Evolutionary conservation across 345 rosid species (phyloP), one percentile per base, ranked within the genome.

Genomic region (Salix exigua): DNA sequence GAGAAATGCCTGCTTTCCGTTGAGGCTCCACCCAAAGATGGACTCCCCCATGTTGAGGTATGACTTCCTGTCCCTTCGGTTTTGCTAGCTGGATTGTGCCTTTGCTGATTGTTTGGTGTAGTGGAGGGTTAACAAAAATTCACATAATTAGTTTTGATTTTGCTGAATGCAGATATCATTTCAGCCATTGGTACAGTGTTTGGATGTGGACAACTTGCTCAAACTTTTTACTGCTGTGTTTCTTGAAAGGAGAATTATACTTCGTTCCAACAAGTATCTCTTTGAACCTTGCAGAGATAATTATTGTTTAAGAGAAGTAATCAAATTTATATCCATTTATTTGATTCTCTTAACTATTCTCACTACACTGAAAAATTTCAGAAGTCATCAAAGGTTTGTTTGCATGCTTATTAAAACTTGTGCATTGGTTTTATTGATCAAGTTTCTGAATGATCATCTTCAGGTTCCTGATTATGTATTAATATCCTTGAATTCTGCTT

Each of bases 121-220:
- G n/a, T n/a, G n/a, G n/a, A n/a, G 30, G 30, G 30, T 28, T 28
- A 28, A 28, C 30, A 28, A 28, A 28, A 28, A 28, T 28, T 28
- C 30, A 28, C 30, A 28, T 28, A 0, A 28, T 28, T 28, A 28
- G 30, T 28, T 28, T 28, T 2, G 30, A 28, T 28, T 28, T 28
- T 28, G 30, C 30, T 28, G 30, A 28, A 28, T 28, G 30, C 30
- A 28, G 2, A 28, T 28, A 28, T 28, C 30, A 28, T 28, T 28
- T 28, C 30, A 28, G 88, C 98, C 74, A 86, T 96, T 44, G 99
- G 89, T 96, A 69, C 99, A 94, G 71, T 94, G 97, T 86, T 86
- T 96, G 91, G 97, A 94, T 85, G 92, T 92, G 60, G 95, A 96
- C 90, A 96, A 96, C 86, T 84, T 96, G 77, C 91, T 94, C 82